Conservation (phyloP, 495 filamentous ascomycete species). For the Xylaria intraflava region DNA sequence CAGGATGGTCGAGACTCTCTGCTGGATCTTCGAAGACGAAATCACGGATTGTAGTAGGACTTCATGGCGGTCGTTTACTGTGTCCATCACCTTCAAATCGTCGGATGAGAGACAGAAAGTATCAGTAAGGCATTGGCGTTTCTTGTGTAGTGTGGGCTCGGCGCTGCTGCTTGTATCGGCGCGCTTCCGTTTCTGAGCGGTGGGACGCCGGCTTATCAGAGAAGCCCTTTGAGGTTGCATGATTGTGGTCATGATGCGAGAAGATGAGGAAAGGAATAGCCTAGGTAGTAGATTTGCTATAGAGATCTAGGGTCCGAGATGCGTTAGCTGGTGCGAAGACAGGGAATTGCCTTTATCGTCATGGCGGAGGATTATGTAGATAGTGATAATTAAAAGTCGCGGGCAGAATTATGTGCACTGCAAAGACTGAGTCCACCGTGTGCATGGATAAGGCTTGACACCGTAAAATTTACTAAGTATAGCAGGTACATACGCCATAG, state of each 20-base stretch:
- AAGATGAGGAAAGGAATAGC: neutral
- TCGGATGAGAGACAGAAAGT: constrained; percentile 17
- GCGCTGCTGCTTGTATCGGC: constrained; percentile 13
- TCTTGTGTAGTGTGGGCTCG: constrained; percentile 8
- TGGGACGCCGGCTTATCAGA: neutral
- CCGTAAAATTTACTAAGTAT: no score
- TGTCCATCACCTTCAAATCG: constrained; percentile 15
- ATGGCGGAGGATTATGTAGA: no score
- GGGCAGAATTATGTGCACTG: no score
- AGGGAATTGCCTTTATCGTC: neutral
- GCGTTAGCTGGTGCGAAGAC: neutral
- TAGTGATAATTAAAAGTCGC: no score
- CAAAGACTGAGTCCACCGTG: no score
- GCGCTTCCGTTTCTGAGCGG: constrained; percentile 21
- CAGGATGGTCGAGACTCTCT: constrained; percentile 44
- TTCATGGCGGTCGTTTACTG: constrained; percentile 28
- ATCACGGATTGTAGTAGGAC: constrained; percentile 42
- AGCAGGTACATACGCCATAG: no score
- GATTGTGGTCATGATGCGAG: constrained; percentile 5
- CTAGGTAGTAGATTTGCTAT: neutral
- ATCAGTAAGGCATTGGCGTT: constrained; percentile 15
- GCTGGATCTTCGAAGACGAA: constrained; percentile 49
- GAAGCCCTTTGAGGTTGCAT: constrained; percentile 8
- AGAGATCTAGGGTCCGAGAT: neutral
- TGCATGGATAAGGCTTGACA: no score